These are phyloP conservation scores for Fusarium udum DNA, from an alignment of 2,329 filamentous ascomycete species.

Conservation along the genomic window DNA sequence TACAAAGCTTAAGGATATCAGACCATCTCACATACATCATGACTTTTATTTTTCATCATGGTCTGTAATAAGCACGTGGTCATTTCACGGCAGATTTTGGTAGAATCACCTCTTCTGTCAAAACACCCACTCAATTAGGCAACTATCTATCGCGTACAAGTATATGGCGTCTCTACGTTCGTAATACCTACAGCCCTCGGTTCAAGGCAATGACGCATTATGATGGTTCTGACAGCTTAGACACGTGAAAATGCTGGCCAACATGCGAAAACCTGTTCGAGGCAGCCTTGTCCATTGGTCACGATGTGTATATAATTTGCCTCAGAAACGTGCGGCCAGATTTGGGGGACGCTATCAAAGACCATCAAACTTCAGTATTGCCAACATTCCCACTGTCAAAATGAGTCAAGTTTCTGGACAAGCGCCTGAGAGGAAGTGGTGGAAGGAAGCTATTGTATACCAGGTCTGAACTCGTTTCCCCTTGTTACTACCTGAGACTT, in stretches of 20 bases:
- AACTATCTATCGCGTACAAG: not conserved
- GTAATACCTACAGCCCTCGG: no score
- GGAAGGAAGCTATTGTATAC: not conserved
- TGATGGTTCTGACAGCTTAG: not conserved
- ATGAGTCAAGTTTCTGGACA: not conserved
- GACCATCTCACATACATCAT: rapidly evolving
- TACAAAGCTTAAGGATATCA: no score
- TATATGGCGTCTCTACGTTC: not conserved
- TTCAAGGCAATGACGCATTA: not conserved
- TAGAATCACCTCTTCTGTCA: not conserved
- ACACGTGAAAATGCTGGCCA: not conserved
- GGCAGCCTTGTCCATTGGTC: not conserved
- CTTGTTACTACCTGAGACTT: rapidly evolving
- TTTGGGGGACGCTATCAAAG: not conserved
- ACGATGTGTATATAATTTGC: not conserved
- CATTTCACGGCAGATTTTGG: not conserved
- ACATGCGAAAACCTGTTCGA: not conserved
- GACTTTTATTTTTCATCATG: not conserved
- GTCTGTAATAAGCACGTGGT: no score
- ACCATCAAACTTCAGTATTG: not conserved
- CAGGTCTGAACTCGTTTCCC: not conserved
- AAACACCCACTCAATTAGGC: not conserved
- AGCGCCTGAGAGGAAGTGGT: not conserved
- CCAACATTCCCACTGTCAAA: not conserved
- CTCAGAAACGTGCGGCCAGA: not conserved